Evolutionary conservation across 2,329 filamentous ascomycete species (phyloP).

Genomic region (Malbranchea cinnamomea): DNA sequence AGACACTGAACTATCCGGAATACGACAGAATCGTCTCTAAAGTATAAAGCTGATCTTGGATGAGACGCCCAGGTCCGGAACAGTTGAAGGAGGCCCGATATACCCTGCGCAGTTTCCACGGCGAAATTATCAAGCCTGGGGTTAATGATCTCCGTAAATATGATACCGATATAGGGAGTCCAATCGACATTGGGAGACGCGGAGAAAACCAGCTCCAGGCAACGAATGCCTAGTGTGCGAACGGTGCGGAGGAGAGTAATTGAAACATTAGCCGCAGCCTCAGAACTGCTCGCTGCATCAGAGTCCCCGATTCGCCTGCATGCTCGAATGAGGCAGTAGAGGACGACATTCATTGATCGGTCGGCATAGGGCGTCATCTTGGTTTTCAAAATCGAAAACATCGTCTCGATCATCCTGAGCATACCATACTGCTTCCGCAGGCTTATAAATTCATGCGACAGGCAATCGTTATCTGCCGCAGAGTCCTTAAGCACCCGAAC

Average conservation of each 20-base stretch:
- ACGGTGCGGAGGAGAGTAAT: constrained; percentile 33
- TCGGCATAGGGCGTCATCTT: constrained; percentile 54
- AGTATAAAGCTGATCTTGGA: constrained; percentile 50
- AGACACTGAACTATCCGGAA: constrained; percentile 59
- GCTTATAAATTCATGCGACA: constrained; percentile 46
- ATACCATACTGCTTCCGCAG: constrained; percentile 77
- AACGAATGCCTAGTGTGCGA: constrained; percentile 54
- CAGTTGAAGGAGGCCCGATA: constrained; percentile 69
- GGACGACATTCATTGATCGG: constrained; percentile 56
- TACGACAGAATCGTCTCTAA: constrained; percentile 50
- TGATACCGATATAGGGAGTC: constrained; percentile 51
- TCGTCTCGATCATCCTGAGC: constrained; percentile 76
- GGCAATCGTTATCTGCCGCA: constrained; percentile 35
- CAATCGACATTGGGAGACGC: constrained; percentile 58
- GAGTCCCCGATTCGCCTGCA: constrained; percentile 35
- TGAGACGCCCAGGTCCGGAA: constrained; percentile 68
- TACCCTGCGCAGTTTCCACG: constrained; percentile 72
- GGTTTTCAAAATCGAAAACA: constrained; percentile 70
- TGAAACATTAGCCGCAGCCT: constrained; percentile 16
- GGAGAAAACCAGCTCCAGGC: constrained; percentile 62
- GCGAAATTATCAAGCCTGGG: constrained; percentile 67
- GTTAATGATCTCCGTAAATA: constrained; percentile 61
- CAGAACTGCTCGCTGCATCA: constrained; percentile 9
- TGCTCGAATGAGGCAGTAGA: constrained; percentile 66
- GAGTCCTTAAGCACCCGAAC: constrained; percentile 42